Evolutionary conservation across 345 rosid genomes (phyloP).

Genomic region (Salix suchowensis): DNA sequence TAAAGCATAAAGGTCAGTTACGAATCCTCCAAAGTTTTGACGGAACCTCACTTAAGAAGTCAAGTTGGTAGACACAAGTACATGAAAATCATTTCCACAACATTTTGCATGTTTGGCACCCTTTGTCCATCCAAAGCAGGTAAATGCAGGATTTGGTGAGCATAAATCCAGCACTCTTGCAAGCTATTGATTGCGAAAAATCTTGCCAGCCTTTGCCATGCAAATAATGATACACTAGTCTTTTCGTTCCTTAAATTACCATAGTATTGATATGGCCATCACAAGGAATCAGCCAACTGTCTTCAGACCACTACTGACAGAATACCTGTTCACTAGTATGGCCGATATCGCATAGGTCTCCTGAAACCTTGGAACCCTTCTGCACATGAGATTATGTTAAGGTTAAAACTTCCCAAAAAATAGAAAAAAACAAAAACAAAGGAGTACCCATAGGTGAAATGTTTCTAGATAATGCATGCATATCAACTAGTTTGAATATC

Average conservation of each 20-base stretch:
- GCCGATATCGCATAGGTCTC: conserved; percentile 86
- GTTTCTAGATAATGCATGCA: neutral
- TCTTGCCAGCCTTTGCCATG: conserved; percentile 21
- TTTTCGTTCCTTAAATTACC: conserved; percentile 1
- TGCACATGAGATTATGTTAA: conserved; percentile 34
- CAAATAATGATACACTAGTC: conserved; percentile 14
- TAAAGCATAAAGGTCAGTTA: neutral
- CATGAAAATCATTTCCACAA: conserved; percentile 19
- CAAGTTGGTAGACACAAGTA: conserved; percentile 7
- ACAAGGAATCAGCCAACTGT: conserved; percentile 2
- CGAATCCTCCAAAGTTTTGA: neutral
- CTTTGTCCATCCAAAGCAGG: conserved; percentile 7
- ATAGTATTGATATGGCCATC: conserved; percentile 5
- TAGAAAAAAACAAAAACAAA: no score
- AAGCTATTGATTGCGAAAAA: conserved; percentile 20
- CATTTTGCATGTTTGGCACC: conserved; percentile 19
- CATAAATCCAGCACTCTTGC: conserved; percentile 20
- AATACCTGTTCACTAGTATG: conserved; percentile 43
- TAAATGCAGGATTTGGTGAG: conserved; percentile 2
- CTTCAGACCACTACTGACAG: conserved; percentile 1
- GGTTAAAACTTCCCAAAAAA: neutral
- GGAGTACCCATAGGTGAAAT: no score
- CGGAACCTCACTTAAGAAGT: conserved; percentile 6
- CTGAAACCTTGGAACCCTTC: conserved; percentile 95
- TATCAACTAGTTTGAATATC: neutral